A percentile compares a stretch with the other conserved stretches of the same genome.
These are phyloP conservation scores for Fagus sylvatica DNA, from an alignment of 306 rosid genomes.

Conservation along the genomic window DNA sequence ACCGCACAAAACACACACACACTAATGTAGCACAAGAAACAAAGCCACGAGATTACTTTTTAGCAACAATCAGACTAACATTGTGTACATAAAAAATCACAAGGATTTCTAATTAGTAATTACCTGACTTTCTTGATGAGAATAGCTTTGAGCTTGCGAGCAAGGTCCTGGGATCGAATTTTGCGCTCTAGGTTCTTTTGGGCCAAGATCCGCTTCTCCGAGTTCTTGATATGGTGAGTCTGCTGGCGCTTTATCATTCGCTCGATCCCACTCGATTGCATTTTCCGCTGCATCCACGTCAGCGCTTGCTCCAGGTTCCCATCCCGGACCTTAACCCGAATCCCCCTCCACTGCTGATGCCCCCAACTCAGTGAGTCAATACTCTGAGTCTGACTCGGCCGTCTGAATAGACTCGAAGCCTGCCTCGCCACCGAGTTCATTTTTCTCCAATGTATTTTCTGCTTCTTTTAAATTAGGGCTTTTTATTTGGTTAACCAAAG, in stretches of 20 bases:
- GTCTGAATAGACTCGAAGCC: slow-evolving; percentile 38
- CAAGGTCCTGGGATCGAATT: slow-evolving; percentile 67
- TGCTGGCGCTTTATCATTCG: slow-evolving; percentile 69
- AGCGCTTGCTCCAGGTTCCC: slow-evolving; percentile 77
- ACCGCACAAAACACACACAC: too few relatives aligned
- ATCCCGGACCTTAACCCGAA: slow-evolving; percentile 60
- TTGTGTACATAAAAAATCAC: too few relatives aligned
- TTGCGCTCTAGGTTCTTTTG: slow-evolving; percentile 58
- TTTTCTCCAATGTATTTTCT: slow-evolving; percentile 1
- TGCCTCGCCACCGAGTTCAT: slow-evolving; percentile 65
- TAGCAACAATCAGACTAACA: too few relatives aligned
- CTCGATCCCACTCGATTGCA: slow-evolving; percentile 88
- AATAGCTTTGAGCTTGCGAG: slow-evolving; percentile 73
- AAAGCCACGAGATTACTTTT: too few relatives aligned
- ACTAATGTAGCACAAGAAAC: too few relatives aligned
- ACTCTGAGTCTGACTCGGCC: slow-evolving; percentile 25
- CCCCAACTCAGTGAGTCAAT: slow-evolving; percentile 28
- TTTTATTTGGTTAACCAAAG: too few relatives aligned
- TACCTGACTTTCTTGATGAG: slow-evolving; percentile 92
- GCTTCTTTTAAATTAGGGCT: not conserved
- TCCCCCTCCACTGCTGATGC: slow-evolving; percentile 74
- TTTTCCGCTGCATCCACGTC: slow-evolving; percentile 62
- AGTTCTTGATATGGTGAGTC: slow-evolving; percentile 76
- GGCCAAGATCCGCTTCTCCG: slow-evolving; percentile 85
- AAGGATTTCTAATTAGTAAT: not conserved